Base-by-base conservation (phyloP, 345 rosid species). In the Bruguiera parviflora region DNA sequence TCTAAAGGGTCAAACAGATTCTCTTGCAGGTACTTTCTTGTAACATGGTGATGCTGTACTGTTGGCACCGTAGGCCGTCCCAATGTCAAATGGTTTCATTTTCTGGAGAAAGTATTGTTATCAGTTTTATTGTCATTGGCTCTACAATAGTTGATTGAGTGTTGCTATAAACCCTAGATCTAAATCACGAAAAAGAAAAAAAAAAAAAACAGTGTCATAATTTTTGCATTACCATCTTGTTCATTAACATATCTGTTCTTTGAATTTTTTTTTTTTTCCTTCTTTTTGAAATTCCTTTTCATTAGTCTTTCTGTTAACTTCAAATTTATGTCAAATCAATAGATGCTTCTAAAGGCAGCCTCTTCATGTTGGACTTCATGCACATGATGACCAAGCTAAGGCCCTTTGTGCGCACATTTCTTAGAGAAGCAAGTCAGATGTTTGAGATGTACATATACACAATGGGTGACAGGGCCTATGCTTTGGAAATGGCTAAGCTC, bases 401-500 rank as follows among this genome's bases (percentile, higher is more conserved):
- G 76, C 97, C 97, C n/a, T 89, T 75, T 79, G 87, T 92, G 29
- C 92, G 71, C 43, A 64, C 86, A n/a, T 95, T 95, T 80, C 71
- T 95, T 37, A 86, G 87, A 74, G 96, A 92, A 77, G 97, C 96
- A 63, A 89, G 91, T 72, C 77, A 87, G 71, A 84, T 92, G 90
- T 92, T 95, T 37, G 96, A 88, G 73, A 77, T 90, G 96, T 90
- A 95, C 69, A 87, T 90, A 66, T 87, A 88, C 76, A 90, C 96
- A 6, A 92, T 92, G 99, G 97, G 99, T 61, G 99, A 92, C 58
- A 79, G 91, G 75, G 81, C 83, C n/a, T 95, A 92, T 61, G 93
- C 96, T 1, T 68, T 67, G 72, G 89, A 90, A 78, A 95, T 95
- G 97, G 97, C 96, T 5, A 88, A 87, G 71, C 79, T 95, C 49